Base-by-base conservation (phyloP, 805 yeast genomes). In the Wickerhamomyces canadensis region DNA sequence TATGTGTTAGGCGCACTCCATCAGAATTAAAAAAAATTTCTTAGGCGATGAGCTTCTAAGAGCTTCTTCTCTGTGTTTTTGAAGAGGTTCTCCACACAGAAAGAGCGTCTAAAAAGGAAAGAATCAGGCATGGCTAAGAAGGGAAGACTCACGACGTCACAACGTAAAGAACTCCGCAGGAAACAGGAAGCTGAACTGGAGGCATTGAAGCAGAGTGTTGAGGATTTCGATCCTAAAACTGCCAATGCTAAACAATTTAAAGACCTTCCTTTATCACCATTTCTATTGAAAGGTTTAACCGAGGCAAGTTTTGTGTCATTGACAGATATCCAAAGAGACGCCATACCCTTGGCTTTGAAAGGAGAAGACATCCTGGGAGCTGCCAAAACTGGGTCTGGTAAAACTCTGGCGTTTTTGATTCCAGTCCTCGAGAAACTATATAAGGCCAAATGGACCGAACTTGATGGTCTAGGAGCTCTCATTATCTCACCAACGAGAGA, bases 341-440 rank as follows among this genome's bases (percentile, higher is more conserved):
- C 96, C 6, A 84, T 93, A 19, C 84, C 94, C 0, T 62, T 72
- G 12, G 78, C 93, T 1, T 63, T 93, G 42, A 79, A 84, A 49
- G 91, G 93, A 1, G 55, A 91, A 50, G 98, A 93, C 61, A 94
- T 91, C 3, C 88, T 93, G 4, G 98, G 87, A 4, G 97, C 94
- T 55, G 95, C 97, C 0, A 95, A 85, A 5, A 93, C 98, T 0
- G 98, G 98, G 0, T 87, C 97, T 0, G 98, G 98, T 27, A 93
- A 93, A 58, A 93, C 98, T 0, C 57, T 89, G 19, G 86, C 98
- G 2, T 93, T 84, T 63, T 75, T 80, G 7, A 70, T 93, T 10
- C 98, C 98, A 0, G 73, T 85, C 1, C 55, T 88, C 6, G 95
- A 88, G 51, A 82, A 78, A 50, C 61, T 88, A 4, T 43, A 54